Conservation (phyloP, 768 basidiomycete species). For the Mycena metata region DNA sequence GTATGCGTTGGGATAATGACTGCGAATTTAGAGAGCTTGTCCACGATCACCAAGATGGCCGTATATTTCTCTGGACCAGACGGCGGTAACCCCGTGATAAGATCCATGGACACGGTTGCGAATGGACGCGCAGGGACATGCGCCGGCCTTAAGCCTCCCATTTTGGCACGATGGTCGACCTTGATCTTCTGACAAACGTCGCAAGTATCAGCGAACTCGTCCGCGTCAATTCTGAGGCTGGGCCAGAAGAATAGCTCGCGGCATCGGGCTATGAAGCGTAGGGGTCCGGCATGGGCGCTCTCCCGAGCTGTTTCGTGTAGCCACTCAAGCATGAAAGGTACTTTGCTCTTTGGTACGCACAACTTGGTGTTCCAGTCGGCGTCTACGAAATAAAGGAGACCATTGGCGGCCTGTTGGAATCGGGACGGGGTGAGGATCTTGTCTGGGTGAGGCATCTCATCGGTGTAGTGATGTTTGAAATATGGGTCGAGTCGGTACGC, state of each 20-base stretch:
- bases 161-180: slow-evolving; percentile 17
- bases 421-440: slow-evolving; percentile 17
- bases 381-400: slow-evolving; percentile 33
- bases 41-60: slow-evolving; percentile 42
- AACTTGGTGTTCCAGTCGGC: slow-evolving; percentile 23
- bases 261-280: background rate
- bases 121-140: slow-evolving; percentile 20
- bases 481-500: background rate
- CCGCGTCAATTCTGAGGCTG: slow-evolving; percentile 3
- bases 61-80: slow-evolving; percentile 28
- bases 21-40: slow-evolving; percentile 50
- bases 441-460: background rate
- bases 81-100: slow-evolving; percentile 20
- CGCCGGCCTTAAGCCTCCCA: slow-evolving; percentile 17
- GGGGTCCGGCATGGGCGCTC: slow-evolving; percentile 15
- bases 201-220: slow-evolving; percentile 7
- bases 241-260: slow-evolving; percentile 26
- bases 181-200: slow-evolving; percentile 32
- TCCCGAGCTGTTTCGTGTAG: slow-evolving; percentile 22
- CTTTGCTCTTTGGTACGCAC: slow-evolving; percentile 37
- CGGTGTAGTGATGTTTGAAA: background rate
- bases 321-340: slow-evolving; percentile 21
- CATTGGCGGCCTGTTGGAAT: slow-evolving; percentile 15
- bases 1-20: slow-evolving; percentile 48
- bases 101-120: slow-evolving; percentile 24